A percentile compares a stretch with the other conserved stretches of the same genome.
phyloP scores from a whole-genome alignment of 2,329 filamentous ascomycete species.

The Furcasterigmium sp. region DNA sequence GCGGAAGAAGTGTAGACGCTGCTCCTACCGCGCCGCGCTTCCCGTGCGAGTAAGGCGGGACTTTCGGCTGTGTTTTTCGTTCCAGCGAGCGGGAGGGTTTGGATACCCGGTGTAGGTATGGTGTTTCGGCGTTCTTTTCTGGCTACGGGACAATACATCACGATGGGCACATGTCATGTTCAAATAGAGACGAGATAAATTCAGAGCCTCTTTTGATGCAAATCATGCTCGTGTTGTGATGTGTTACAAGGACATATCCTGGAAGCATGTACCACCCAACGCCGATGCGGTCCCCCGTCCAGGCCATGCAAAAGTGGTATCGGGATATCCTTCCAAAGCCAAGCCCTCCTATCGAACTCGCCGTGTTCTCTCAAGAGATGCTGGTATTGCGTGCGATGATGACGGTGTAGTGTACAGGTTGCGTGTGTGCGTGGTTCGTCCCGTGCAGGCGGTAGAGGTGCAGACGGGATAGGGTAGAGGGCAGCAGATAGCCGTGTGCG shows the following conservation, averaged over 20 bases:
- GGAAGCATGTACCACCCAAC: constrained; percentile 3
- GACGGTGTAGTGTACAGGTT: neutral
- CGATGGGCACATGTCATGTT: too few species aligned
- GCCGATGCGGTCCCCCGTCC: constrained; percentile 3
- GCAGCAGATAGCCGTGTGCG: too few species aligned
- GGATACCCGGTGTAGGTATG: constrained; percentile 6
- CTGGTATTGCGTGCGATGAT: neutral
- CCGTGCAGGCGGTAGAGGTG: neutral
- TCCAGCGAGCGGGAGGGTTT: too few species aligned
- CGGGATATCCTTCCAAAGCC: constrained; percentile 1
- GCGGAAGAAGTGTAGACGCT: constrained; percentile 27
- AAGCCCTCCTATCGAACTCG: neutral
- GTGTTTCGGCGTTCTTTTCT: constrained; percentile 10
- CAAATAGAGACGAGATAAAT: neutral
- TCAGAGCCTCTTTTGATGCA: neutral
- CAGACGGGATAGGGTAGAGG: too few species aligned
- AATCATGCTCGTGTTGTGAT: neutral
- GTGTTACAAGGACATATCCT: constrained; percentile 1
- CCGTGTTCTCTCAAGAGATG: neutral
- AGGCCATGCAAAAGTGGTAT: constrained; percentile 3
- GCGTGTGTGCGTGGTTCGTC: too few species aligned
- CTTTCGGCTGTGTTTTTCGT: too few species aligned
- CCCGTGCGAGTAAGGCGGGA: neutral
- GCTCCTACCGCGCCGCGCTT: too few species aligned
- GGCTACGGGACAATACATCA: neutral